phyloP scores from a whole-genome alignment of 345 rosid species.

The Geranium brycei region DNA sequence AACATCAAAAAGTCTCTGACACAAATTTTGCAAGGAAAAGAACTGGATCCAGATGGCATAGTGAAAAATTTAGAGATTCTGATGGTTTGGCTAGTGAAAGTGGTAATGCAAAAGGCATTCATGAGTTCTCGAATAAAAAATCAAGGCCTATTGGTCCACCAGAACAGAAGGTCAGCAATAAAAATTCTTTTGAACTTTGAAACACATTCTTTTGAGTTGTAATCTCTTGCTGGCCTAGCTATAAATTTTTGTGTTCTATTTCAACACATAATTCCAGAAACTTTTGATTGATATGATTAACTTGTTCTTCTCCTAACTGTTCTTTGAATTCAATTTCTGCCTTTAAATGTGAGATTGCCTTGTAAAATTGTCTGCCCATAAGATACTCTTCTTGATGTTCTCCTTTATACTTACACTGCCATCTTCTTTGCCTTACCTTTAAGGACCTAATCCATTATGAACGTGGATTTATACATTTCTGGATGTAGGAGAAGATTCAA shows the following conservation, averaged over 20 bases:
- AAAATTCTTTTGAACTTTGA: not conserved
- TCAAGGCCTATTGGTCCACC: slow-evolving; percentile 52
- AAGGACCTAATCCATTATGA: not conserved
- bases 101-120: slow-evolving; percentile 24
- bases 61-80: slow-evolving; percentile 28
- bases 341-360: not conserved
- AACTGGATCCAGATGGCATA: slow-evolving; percentile 33
- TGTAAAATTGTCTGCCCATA: not conserved
- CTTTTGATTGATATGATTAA: not conserved
- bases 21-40: slow-evolving; percentile 35
- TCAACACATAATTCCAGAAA: not conserved
- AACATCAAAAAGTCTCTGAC: slow-evolving; percentile 37
- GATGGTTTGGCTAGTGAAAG: slow-evolving; percentile 23
- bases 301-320: not conserved
- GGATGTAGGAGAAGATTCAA: not conserved
- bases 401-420: not conserved
- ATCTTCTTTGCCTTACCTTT: not conserved
- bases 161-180: slow-evolving; percentile 64
- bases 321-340: not conserved
- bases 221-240: not conserved
- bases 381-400: not conserved
- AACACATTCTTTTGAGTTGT: slow-evolving; percentile 2
- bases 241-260: not conserved
- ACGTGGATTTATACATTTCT: not conserved
- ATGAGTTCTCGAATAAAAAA: slow-evolving; percentile 37